Evolutionary conservation across 768 basidiomycete genomes (phyloP).

Genomic region (Naematelia aurantialba): DNA sequence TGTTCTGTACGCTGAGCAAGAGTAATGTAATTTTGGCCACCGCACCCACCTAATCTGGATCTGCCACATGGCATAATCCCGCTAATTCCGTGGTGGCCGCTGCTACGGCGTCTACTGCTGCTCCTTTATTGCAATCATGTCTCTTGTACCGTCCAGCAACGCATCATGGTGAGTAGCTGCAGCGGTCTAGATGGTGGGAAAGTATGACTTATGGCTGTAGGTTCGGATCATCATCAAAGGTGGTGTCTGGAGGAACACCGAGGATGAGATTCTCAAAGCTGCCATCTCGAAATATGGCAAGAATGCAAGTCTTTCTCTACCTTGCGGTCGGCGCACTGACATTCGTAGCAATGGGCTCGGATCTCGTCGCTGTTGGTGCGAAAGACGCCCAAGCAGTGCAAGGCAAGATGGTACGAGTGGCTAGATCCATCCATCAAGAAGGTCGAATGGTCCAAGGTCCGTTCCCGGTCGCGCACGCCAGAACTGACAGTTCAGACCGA

Average conservation of each 20-base stretch:
- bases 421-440: constrained; percentile 99
- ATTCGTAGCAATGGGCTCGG: constrained; percentile 70
- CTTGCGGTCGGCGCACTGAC: too few species aligned
- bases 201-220: constrained; percentile 12
- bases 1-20: constrained; percentile 48
- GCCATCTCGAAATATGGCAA: constrained; percentile 64
- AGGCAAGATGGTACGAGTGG: constrained; percentile 93
- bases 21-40: neutral
- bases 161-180: neutral
- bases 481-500: constrained; percentile 63
- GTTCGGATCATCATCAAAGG: constrained; percentile 52
- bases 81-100: neutral
- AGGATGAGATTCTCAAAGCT: constrained; percentile 95
- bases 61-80: neutral
- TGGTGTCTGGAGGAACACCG: constrained; percentile 51
- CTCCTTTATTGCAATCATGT: neutral
- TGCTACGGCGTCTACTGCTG: too few species aligned
- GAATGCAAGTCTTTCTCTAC: constrained; percentile 41
- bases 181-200: too few species aligned
- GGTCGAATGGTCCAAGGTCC: constrained; percentile 97
- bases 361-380: constrained; percentile 95
- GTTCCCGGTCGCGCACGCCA: constrained; percentile 27
- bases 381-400: constrained; percentile 99
- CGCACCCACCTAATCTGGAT: too few species aligned
- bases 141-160: neutral